These are phyloP conservation scores for Puccinia sorghi DNA, from an alignment of 1,284 basidiomycete species.

Conservation along the genomic window DNA sequence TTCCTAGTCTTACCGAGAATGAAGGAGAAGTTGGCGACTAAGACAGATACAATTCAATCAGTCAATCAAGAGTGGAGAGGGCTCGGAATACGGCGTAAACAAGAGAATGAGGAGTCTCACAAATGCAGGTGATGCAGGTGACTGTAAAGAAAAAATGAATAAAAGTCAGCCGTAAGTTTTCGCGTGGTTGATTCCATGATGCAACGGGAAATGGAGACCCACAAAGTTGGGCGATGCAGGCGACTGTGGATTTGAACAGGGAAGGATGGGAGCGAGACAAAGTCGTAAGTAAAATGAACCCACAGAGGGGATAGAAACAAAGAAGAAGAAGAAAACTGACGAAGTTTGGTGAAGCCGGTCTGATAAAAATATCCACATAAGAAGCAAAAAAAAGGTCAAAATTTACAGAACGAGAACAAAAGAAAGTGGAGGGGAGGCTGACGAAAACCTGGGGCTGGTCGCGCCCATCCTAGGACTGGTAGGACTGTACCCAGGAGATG, in stretches of 20 bases:
- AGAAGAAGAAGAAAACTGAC: conserved; percentile 19
- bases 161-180: neutral
- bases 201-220: neutral
- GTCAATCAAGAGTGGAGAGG: neutral
- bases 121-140: conserved; percentile 50
- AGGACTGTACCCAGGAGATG: conserved; percentile 81
- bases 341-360: conserved; percentile 49
- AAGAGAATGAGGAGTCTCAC: conserved; percentile 20
- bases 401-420: neutral
- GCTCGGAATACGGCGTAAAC: neutral
- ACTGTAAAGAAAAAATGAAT: conserved; percentile 10
- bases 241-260: conserved; percentile 11
- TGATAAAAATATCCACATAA: neutral
- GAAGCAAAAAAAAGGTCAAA: neutral
- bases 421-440: conserved; percentile 61
- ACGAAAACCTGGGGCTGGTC: conserved; percentile 69
- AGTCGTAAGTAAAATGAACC: neutral
- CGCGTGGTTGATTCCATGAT: neutral
- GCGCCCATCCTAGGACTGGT: conserved; percentile 61
- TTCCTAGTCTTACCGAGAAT: conserved; percentile 38
- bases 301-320: neutral
- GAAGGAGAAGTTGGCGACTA: conserved; percentile 50
- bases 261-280: conserved; percentile 4
- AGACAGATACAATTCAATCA: neutral
- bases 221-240: conserved; percentile 51